Base-by-base conservation (phyloP, 441 rosid genomes). In the Eruca vesicaria region DNA sequence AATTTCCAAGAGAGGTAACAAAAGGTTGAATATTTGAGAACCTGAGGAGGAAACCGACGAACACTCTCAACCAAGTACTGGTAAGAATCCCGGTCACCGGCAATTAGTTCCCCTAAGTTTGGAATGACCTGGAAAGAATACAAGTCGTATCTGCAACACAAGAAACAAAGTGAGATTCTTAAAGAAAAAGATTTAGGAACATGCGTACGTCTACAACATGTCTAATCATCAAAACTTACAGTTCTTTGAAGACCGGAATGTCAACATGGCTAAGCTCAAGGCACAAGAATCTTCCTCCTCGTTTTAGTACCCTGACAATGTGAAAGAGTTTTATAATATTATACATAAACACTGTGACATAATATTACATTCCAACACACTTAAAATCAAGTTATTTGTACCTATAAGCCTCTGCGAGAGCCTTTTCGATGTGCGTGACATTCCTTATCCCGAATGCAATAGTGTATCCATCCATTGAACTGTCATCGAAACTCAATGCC, bases 381-480 rank as follows among this genome's bases (percentile, higher is more conserved):
- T n/a, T 12, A 3, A 38, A 38, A 12, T 38, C 45, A 38, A 12
- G 45, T 12, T 38, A 21, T 72, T 26, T 2, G 10, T 53, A 29
- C 98, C 99, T 86, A 74, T 91, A 82, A 69, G 98, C 98, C 84
- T 96, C 99, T 50, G 91, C 82, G 6, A 96, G 93, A 75, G 79
- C 94, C 83, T 91, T 93, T 83, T 93, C 99, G 23, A 93, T 90
- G 83, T 91, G 98, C 2, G 99, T 96, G 35, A 93, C 99, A 82
- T 96, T 96, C 82, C 99, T 88, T 56, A 96, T 93, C 60, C 98
- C 98, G 81, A 93, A 95, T 36, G 99, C 98, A 77, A 95, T 87
- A 43, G 98, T 90, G 83, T 90, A 95, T 58, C 94, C 92, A 83
- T 95, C 98, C 98, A 95, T 86, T 45, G 94, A 86, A 77, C 83